phyloP scores from a whole-genome alignment of 306 rosid species.

The Mimosa pudica region DNA sequence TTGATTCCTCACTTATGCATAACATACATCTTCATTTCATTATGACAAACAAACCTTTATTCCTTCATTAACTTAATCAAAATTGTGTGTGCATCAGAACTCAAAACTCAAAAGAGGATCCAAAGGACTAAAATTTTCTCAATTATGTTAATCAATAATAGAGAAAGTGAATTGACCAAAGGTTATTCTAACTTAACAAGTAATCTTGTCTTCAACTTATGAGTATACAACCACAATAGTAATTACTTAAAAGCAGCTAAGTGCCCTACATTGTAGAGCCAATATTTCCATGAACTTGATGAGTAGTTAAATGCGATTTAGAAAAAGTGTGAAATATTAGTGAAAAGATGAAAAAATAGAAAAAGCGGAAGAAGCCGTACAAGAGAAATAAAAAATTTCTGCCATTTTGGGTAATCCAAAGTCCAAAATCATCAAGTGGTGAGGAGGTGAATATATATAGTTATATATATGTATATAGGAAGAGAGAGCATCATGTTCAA shows the following conservation, averaged over 20 bases:
- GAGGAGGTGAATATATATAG: slow-evolving; percentile 25
- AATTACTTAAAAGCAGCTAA: no score
- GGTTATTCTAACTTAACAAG: no score
- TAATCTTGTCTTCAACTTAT: no score
- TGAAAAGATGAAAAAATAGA: background rate
- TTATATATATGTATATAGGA: no score
- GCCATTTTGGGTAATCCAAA: slow-evolving; percentile 30
- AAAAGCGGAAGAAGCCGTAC: background rate
- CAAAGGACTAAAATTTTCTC: background rate
- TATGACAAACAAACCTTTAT: background rate
- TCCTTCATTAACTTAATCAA: background rate
- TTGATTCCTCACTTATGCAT: slow-evolving; percentile 4
- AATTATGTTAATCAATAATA: background rate
- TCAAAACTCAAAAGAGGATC: background rate
- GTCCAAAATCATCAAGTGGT: slow-evolving; percentile 59
- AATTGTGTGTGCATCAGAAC: background rate
- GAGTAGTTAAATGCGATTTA: no score
- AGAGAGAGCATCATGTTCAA: slow-evolving; percentile 59
- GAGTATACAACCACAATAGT: no score
- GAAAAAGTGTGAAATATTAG: no score
- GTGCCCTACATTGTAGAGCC: no score
- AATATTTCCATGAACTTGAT: no score
- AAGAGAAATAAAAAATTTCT: slow-evolving; percentile 10
- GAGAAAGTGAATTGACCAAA: no score
- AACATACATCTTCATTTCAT: background rate